Percentiles rank a stretch among this genome's conserved stretches.
Evolutionary conservation across 2,329 filamentous ascomycete genomes (phyloP).

Genomic region (Kalmusia sp.): DNA sequence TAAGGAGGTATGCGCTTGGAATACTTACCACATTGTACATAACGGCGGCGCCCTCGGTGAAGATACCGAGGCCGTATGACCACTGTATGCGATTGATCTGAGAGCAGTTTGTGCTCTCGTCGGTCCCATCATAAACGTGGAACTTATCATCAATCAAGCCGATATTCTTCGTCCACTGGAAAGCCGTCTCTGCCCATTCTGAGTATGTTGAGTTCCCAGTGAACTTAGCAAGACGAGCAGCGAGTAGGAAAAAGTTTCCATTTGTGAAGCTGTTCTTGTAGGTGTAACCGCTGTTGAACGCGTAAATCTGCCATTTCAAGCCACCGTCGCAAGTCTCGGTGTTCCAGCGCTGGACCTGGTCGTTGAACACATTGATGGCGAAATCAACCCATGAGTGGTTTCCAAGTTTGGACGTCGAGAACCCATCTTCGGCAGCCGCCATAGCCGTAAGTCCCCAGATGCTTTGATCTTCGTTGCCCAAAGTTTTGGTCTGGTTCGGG

Average conservation of each 20-base stretch:
- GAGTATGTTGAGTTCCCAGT: conserved; percentile 63
- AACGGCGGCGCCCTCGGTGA: conserved; percentile 59
- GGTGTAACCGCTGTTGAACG: conserved; percentile 74
- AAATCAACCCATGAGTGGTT: conserved; percentile 64
- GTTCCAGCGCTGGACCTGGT: conserved; percentile 73
- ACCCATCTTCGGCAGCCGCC: conserved; percentile 70
- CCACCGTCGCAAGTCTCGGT: conserved; percentile 70
- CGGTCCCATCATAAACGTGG: conserved; percentile 59
- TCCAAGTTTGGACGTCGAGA: conserved; percentile 54
- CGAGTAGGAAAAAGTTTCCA: conserved; percentile 79
- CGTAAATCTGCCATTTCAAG: conserved; percentile 74
- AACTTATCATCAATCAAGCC: conserved; percentile 58
- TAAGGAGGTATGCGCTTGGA: background rate
- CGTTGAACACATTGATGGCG: conserved; percentile 74
- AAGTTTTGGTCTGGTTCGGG: conserved; percentile 34
- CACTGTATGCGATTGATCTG: conserved; percentile 57
- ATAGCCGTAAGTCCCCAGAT: conserved; percentile 74
- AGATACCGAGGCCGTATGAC: conserved; percentile 59
- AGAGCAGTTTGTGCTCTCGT: conserved; percentile 53
- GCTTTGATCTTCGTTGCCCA: conserved; percentile 75
- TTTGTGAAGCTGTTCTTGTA: conserved; percentile 83
- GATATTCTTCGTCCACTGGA: conserved; percentile 58
- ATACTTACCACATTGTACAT: conserved; percentile 54
- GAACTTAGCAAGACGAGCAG: conserved; percentile 73
- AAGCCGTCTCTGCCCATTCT: conserved; percentile 70